Percentiles rank a stretch among this genome's conserved stretches.
phyloP scores from a whole-genome alignment of 495 filamentous ascomycete species.

The Aeminium ludgeri region DNA sequence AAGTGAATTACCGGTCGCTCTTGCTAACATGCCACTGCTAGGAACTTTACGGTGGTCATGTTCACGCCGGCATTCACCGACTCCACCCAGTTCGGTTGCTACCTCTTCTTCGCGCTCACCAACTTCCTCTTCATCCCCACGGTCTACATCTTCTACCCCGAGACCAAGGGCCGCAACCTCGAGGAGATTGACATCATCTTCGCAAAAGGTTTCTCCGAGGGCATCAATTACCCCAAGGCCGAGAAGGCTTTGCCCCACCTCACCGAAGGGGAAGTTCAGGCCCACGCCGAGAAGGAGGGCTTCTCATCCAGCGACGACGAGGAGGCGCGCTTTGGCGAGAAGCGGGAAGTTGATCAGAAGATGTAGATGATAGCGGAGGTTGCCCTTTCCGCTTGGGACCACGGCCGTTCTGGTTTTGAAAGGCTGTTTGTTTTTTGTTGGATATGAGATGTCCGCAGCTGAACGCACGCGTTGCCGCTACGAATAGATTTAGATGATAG shows the following conservation, averaged over 20 bases:
- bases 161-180: conserved; percentile 36
- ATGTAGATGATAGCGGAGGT: too few relatives aligned
- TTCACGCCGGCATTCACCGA: conserved; percentile 21
- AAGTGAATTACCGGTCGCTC: conserved; percentile 20
- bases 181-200: conserved; percentile 30
- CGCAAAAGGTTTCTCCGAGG: conserved; percentile 29
- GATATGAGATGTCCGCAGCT: too few relatives aligned
- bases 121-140: conserved; percentile 41
- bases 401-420: too few relatives aligned
- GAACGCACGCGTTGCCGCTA: too few relatives aligned
- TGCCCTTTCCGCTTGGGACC: too few relatives aligned
- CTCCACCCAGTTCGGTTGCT: conserved; percentile 24
- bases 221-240: conserved; percentile 56
- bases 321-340: conserved; percentile 12
- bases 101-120: conserved; percentile 44
- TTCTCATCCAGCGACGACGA: conserved; percentile 23
- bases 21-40: too few relatives aligned
- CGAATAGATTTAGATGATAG: too few relatives aligned
- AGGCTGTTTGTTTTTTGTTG: too few relatives aligned
- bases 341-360: conserved; percentile 3
- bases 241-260: conserved; percentile 51
- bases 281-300: conserved; percentile 43
- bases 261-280: conserved; percentile 43
- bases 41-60: conserved; percentile 24
- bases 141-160: conserved; percentile 46